phyloP scores from a whole-genome alignment of 345 rosid species.

The Lepidium aucheri region DNA sequence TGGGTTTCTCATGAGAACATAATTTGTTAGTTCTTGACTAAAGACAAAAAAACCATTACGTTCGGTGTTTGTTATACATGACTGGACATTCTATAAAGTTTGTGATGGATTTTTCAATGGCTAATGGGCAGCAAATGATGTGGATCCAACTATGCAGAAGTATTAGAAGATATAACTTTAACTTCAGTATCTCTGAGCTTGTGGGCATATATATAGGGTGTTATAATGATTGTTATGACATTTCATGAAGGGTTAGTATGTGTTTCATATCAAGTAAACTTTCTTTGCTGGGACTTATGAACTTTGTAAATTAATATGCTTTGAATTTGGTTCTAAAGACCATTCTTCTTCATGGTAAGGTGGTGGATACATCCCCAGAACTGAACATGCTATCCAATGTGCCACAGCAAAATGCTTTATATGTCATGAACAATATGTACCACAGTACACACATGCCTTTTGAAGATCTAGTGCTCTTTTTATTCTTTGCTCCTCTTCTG shows the following conservation, averaged over 20 bases:
- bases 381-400: constrained; percentile 40
- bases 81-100: background rate
- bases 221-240: background rate
- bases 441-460: constrained; percentile 35
- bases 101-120: background rate
- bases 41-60: background rate
- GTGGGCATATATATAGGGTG: background rate
- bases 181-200: constrained; percentile 7
- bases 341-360: constrained; percentile 42
- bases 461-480: constrained; percentile 51
- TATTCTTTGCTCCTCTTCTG: constrained; percentile 9
- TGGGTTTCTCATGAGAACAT: background rate
- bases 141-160: background rate
- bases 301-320: constrained; percentile 8
- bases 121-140: background rate
- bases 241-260: background rate
- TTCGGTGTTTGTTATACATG: background rate
- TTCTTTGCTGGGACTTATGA: constrained; percentile 4
- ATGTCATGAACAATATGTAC: constrained; percentile 41
- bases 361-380: constrained; percentile 67
- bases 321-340: constrained; percentile 26
- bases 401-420: constrained; percentile 44
- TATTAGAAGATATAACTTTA: background rate
- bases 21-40: background rate
- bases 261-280: background rate